phyloP scores from a whole-genome alignment of 2,329 filamentous ascomycete species.

The Penicillium capsulatum region DNA sequence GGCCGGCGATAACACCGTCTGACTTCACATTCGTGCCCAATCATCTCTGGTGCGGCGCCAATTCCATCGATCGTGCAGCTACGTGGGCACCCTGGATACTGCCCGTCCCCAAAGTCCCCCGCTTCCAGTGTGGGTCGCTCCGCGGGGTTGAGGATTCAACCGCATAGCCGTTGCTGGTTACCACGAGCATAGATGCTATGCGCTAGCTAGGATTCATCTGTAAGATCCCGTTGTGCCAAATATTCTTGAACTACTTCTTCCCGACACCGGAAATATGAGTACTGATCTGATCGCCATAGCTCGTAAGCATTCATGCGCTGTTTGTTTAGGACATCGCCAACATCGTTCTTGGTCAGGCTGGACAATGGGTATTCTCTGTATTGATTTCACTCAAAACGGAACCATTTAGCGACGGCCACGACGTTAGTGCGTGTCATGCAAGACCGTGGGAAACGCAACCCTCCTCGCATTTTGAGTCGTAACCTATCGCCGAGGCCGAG shows the following conservation, averaged over 20 bases:
- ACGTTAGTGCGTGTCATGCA: slow-evolving; percentile 23
- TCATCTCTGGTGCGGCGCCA: slow-evolving; percentile 9
- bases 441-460: slow-evolving; percentile 18
- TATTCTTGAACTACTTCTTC: no score
- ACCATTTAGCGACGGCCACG: slow-evolving; percentile 26
- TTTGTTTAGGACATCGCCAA: no score
- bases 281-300: neutral
- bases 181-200: neutral
- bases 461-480: slow-evolving; percentile 5
- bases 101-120: slow-evolving; percentile 5
- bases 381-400: slow-evolving; percentile 4
- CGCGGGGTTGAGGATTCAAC: slow-evolving; percentile 15
- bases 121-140: slow-evolving; percentile 19
- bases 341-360: neutral
- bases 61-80: neutral
- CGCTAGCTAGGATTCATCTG: neutral
- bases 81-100: neutral
- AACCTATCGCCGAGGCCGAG: slow-evolving; percentile 16
- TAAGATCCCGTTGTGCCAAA: no score
- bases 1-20: slow-evolving; percentile 17
- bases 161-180: slow-evolving; percentile 4
- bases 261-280: no score
- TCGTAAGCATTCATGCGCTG: slow-evolving; percentile 1
- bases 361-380: slow-evolving; percentile 14
- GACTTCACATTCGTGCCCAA: slow-evolving; percentile 11